These are phyloP conservation scores for Miscanthus lutarioriparius DNA, from an alignment of 176 grass and related monocot genomes.

Conservation along the genomic window DNA sequence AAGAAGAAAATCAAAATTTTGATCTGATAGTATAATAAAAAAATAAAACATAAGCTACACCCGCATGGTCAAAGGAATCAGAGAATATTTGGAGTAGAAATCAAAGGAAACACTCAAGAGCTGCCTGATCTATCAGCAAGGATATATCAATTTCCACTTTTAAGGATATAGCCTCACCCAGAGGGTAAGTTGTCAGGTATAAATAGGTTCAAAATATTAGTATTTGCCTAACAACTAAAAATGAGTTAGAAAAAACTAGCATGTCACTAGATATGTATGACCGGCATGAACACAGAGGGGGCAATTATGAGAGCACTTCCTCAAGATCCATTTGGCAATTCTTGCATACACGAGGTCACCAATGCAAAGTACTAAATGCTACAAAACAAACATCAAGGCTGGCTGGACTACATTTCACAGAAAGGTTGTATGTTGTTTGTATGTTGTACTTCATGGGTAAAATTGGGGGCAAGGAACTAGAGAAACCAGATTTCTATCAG, in stretches of 20 bases:
- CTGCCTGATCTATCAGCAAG: conserved; percentile 7
- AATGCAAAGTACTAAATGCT: not conserved
- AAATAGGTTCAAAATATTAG: conserved; percentile 16
- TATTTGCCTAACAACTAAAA: conserved; percentile 35
- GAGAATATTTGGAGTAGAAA: conserved; percentile 11
- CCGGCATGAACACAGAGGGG: not conserved
- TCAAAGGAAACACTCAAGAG: not conserved
- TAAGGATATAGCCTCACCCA: conserved; percentile 6
- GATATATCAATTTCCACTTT: conserved; percentile 21
- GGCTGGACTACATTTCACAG: not conserved
- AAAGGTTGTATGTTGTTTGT: not conserved
- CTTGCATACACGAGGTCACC: not conserved
- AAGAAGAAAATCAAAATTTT: conserved; percentile 14
- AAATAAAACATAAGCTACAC: not conserved
- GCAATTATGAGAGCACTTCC: not conserved
- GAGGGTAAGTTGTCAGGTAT: conserved; percentile 10
- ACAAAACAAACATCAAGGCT: not conserved
- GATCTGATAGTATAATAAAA: conserved; percentile 9
- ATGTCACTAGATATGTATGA: not conserved
- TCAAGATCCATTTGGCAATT: conserved; percentile 4
- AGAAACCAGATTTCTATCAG: conserved; percentile 1
- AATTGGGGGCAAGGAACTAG: conserved; percentile 12
- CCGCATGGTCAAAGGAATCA: not conserved
- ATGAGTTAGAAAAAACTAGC: conserved; percentile 2
- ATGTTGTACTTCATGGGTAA: not conserved